phyloP scores from a whole-genome alignment of 2,329 filamentous ascomycete genomes.

The Sporothrix mexicana region DNA sequence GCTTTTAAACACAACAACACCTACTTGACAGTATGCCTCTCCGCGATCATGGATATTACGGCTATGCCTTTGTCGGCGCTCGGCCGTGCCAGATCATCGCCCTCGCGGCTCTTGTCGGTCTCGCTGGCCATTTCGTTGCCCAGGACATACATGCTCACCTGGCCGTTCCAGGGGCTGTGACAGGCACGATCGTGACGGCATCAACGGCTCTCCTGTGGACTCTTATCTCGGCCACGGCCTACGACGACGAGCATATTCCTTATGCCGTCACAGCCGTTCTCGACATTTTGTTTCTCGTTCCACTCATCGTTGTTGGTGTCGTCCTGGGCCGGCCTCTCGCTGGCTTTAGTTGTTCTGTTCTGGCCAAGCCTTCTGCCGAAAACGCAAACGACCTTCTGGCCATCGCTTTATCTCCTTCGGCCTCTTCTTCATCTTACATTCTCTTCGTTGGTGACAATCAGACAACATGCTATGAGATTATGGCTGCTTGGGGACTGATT shows the following conservation, averaged over 20 bases:
- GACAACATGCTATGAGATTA: constrained; percentile 79
- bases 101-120: constrained; percentile 78
- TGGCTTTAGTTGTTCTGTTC: constrained; percentile 71
- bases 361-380: constrained; percentile 51
- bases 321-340: constrained; percentile 81
- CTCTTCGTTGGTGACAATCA: constrained; percentile 59
- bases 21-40: constrained; percentile 37
- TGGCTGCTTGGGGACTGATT: constrained; percentile 84
- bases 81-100: constrained; percentile 73
- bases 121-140: constrained; percentile 81
- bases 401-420: constrained; percentile 37
- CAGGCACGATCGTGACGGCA: constrained; percentile 82
- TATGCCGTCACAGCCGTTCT: constrained; percentile 71
- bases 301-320: constrained; percentile 77
- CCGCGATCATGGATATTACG: constrained; percentile 48
- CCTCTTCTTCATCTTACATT: constrained; percentile 48
- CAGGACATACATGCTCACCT: constrained; percentile 72
- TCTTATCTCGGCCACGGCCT: constrained; percentile 57
- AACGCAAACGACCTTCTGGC: constrained; percentile 54
- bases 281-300: constrained; percentile 74
- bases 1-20: not conserved
- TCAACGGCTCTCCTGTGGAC: constrained; percentile 81
- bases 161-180: constrained; percentile 71
- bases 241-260: constrained; percentile 70
- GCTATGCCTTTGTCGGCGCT: constrained; percentile 76